Evolutionary conservation across 331 rosid species (phyloP).

Genomic region (Telfairia occidentalis): DNA sequence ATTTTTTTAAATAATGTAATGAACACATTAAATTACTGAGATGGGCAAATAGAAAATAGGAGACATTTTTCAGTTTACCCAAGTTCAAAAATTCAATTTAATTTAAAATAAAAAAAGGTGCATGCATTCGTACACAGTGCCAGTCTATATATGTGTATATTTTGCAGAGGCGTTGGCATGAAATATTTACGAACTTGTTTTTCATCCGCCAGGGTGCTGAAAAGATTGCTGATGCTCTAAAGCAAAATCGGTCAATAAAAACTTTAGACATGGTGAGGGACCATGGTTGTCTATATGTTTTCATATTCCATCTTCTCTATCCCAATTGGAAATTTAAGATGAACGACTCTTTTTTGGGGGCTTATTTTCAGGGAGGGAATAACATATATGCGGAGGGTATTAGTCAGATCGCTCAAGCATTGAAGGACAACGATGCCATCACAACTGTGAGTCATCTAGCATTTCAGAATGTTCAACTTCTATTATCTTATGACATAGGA

Average conservation of each 20-base stretch:
- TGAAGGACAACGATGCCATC: constrained; percentile 73
- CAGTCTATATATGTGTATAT: background rate
- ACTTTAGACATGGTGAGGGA: constrained; percentile 71
- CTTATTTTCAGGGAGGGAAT: constrained; percentile 71
- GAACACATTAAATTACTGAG: background rate
- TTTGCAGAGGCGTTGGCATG: background rate
- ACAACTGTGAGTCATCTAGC: constrained; percentile 44
- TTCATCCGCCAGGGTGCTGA: constrained; percentile 61
- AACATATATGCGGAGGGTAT: constrained; percentile 70
- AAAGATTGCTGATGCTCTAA: constrained; percentile 73
- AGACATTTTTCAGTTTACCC: background rate
- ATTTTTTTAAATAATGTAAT: background rate
- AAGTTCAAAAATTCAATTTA: background rate
- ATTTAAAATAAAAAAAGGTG: no score
- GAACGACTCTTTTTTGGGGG: background rate
- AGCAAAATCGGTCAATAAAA: constrained; percentile 73
- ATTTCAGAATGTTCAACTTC: background rate
- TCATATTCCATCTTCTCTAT: background rate
- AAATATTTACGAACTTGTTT: background rate
- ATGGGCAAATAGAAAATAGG: background rate
- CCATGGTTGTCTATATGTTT: background rate
- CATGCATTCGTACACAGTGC: no score
- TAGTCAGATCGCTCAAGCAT: constrained; percentile 51
- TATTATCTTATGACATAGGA: background rate
- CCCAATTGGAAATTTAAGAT: background rate